A percentile compares a stretch with the other conserved stretches of the same genome.
Conservation (phyloP, 352 stramenopile species). For the Globisporangium okanoganense region DNA sequence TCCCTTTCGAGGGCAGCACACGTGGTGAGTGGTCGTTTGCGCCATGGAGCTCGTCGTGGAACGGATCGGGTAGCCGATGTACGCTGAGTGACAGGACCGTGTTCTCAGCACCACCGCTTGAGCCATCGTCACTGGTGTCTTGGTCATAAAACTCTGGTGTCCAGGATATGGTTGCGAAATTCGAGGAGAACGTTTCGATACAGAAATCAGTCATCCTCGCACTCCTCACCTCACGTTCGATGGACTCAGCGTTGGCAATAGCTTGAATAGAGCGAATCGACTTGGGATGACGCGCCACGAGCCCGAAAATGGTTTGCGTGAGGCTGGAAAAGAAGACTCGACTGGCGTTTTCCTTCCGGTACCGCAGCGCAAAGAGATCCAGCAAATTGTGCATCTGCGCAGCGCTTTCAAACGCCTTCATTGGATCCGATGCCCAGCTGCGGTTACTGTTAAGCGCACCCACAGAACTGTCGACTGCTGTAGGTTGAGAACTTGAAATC, state of each 20-base stretch:
- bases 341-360: constrained; percentile 25
- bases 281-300: constrained; percentile 24
- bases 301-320: constrained; percentile 25
- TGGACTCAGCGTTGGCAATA: no score
- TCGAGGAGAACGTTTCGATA: constrained; percentile 29
- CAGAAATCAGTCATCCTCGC: background rate
- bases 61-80: background rate
- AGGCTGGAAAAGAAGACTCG: constrained; percentile 32
- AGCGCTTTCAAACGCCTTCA: constrained; percentile 6
- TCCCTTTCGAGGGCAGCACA: constrained; percentile 30
- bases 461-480: background rate
- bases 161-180: constrained; percentile 31
- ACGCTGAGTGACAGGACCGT: constrained; percentile 10
- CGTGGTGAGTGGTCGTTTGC: constrained; percentile 4
- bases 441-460: no score
- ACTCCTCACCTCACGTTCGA: background rate
- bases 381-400: constrained; percentile 22
- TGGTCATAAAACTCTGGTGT: background rate
- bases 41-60: background rate
- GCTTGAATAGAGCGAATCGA: constrained; percentile 1
- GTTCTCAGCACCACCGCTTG: background rate
- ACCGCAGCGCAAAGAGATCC: constrained; percentile 29
- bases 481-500: background rate
- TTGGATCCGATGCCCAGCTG: constrained; percentile 5
- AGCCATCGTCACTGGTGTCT: background rate